phyloP scores from a whole-genome alignment of 179 eudicot species.

The Beta macrorhiza region DNA sequence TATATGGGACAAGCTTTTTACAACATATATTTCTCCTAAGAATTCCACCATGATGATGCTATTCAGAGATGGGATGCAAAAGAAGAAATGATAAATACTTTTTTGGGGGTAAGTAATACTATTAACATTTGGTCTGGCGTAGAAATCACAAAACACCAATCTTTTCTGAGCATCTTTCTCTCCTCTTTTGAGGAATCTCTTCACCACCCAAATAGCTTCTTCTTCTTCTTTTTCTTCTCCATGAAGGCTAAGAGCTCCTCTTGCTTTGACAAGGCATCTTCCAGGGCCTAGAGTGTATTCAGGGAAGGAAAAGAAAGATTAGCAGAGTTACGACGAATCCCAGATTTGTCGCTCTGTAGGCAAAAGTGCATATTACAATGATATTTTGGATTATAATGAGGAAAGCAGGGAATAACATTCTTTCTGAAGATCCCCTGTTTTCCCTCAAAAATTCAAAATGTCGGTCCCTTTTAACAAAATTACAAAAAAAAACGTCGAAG shows the following conservation, averaged over 20 bases:
- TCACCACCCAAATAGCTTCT: slow-evolving; percentile 46
- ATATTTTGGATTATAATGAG: too few species aligned
- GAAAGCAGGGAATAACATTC: too few species aligned
- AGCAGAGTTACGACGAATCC: too few species aligned
- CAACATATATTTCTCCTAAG: slow-evolving; percentile 9
- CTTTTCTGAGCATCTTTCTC: slow-evolving; percentile 10
- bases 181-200: background rate
- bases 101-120: background rate
- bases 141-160: slow-evolving; percentile 11
- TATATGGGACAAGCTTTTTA: slow-evolving; percentile 17
- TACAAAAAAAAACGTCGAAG: too few species aligned
- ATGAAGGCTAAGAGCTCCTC: slow-evolving; percentile 75
- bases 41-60: background rate
- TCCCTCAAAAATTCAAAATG: too few species aligned
- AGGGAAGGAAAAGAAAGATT: background rate
- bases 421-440: too few species aligned
- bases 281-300: slow-evolving; percentile 53
- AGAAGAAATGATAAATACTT: background rate
- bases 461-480: too few species aligned
- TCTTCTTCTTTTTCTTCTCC: slow-evolving; percentile 91
- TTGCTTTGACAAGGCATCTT: slow-evolving; percentile 66
- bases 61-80: background rate
- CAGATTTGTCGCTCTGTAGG: too few species aligned
- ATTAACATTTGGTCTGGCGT: slow-evolving; percentile 7
- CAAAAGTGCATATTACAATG: too few species aligned